A percentile compares a stretch with the other conserved stretches of the same genome.
Conservation (phyloP, 805 yeast species). For the Hanseniaspora hatyaiensis region DNA sequence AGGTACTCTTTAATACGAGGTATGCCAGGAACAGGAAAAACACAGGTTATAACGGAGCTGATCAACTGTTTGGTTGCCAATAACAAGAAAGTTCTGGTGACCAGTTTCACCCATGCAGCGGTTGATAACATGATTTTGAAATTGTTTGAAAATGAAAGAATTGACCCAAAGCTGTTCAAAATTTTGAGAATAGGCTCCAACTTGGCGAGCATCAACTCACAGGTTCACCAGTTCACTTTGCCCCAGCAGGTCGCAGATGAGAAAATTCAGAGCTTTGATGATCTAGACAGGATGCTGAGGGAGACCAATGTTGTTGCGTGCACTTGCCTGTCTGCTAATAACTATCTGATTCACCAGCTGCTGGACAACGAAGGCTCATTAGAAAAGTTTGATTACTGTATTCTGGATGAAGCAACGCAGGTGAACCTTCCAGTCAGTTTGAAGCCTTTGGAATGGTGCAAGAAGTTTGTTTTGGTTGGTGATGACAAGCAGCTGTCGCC, state of each 20-base stretch:
- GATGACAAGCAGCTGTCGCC: conserved; percentile 94
- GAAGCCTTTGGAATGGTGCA: conserved; percentile 72
- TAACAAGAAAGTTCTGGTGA: conserved; percentile 56
- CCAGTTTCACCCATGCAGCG: conserved; percentile 90
- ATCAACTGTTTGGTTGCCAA: conserved; percentile 45
- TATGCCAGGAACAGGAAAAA: conserved; percentile 98
- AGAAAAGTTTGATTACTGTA: conserved; percentile 75
- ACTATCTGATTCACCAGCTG: conserved; percentile 39
- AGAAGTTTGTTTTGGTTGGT: conserved; percentile 83
- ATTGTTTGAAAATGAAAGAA: conserved; percentile 36
- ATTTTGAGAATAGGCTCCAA: conserved; percentile 61
- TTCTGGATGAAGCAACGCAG: conserved; percentile 94
- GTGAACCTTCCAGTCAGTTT: conserved; percentile 81
- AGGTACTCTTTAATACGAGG: conserved; percentile 80
- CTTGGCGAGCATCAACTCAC: conserved; percentile 51
- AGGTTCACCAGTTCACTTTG: conserved; percentile 37
- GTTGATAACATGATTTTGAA: conserved; percentile 85
- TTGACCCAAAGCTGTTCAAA: neutral
- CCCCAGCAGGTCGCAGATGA: conserved; percentile 35
- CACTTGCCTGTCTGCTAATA: conserved; percentile 70
- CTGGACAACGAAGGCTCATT: conserved; percentile 26
- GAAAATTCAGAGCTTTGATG: conserved; percentile 17
- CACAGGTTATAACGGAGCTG: conserved; percentile 74
- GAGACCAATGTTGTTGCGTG: conserved; percentile 70
- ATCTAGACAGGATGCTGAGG: conserved; percentile 35